phyloP scores from a whole-genome alignment of 2,329 filamentous ascomycete genomes.

The Monilinia fructigena region DNA sequence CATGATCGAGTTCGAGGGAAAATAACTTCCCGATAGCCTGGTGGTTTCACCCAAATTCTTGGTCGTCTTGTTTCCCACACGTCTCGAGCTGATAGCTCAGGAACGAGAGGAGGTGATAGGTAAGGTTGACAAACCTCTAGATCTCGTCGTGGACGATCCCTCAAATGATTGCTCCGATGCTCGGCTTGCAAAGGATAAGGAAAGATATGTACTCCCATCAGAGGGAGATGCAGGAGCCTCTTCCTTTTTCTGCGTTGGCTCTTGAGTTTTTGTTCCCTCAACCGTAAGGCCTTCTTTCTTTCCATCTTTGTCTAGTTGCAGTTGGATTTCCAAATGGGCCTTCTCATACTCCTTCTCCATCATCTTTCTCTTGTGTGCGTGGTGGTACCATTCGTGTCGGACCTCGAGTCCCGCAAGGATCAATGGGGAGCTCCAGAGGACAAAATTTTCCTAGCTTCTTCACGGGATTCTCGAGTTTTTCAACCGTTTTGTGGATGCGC shows the following conservation, averaged over 20 bases:
- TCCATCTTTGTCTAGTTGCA: slow-evolving; percentile 13
- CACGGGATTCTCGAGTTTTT: slow-evolving; percentile 21
- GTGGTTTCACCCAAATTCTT: slow-evolving; percentile 13
- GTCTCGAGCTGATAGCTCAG: slow-evolving; percentile 7
- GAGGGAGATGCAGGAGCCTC: not conserved
- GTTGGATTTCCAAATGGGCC: slow-evolving; percentile 20
- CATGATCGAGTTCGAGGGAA: slow-evolving; percentile 14
- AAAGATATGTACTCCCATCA: not conserved
- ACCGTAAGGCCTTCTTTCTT: slow-evolving; percentile 1
- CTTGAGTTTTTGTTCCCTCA: slow-evolving; percentile 5
- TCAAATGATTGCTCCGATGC: not conserved
- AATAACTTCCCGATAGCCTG: not conserved
- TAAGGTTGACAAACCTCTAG: not conserved
- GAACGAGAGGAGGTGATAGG: not conserved
- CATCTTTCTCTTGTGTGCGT: slow-evolving; percentile 21
- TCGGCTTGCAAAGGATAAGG: not conserved
- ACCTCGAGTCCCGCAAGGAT: slow-evolving; percentile 20
- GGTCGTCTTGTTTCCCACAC: slow-evolving; percentile 3
- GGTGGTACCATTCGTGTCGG: slow-evolving; percentile 21
- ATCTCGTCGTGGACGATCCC: not conserved
- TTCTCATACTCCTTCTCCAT: slow-evolving; percentile 25
- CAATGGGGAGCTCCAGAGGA: slow-evolving; percentile 17
- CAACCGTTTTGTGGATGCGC: slow-evolving; percentile 1
- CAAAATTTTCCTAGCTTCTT: slow-evolving; percentile 20
- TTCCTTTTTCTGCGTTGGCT: not conserved